phyloP scores from a whole-genome alignment of 1,284 basidiomycete species.

The Papiliotrema laurentii region DNA sequence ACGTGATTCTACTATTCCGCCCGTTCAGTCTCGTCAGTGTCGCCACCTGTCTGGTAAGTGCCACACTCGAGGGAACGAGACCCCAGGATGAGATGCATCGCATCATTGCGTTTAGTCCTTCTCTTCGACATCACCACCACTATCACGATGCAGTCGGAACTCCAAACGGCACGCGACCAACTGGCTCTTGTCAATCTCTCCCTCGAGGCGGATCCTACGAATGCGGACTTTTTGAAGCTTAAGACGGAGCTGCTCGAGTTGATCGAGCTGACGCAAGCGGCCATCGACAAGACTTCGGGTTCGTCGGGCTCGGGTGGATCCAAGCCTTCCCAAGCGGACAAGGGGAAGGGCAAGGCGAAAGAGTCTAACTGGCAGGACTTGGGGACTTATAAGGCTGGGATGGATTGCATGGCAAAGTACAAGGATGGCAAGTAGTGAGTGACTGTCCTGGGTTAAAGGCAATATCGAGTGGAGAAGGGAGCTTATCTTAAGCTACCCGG shows the following conservation, averaged over 20 bases:
- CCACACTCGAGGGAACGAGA: too few relatives aligned
- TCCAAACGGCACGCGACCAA: constrained; percentile 80
- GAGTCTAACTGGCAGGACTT: constrained; percentile 34
- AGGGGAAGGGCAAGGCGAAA: constrained; percentile 16
- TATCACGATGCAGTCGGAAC: constrained; percentile 51
- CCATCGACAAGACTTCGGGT: constrained; percentile 49
- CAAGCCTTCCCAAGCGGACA: constrained; percentile 7
- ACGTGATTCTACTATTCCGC: too few relatives aligned
- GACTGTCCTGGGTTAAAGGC: too few relatives aligned
- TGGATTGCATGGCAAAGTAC: constrained; percentile 90
- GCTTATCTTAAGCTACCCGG: constrained; percentile 62
- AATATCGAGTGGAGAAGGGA: too few relatives aligned
- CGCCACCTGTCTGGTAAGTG: too few relatives aligned
- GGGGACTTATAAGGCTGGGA: constrained; percentile 61
- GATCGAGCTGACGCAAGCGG: constrained; percentile 75
- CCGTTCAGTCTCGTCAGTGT: too few relatives aligned
- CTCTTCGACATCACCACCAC: background rate
- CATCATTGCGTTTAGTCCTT: too few relatives aligned
- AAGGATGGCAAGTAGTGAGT: constrained; percentile 69
- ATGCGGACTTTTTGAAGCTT: constrained; percentile 64
- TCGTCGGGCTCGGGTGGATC: constrained; percentile 5
- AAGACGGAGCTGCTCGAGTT: constrained; percentile 83
- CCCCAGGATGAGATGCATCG: too few relatives aligned
- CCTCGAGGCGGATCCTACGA: constrained; percentile 74
- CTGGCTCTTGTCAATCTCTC: constrained; percentile 85